phyloP scores from a whole-genome alignment of 345 rosid genomes.

The Eucalyptus pauciflora region DNA sequence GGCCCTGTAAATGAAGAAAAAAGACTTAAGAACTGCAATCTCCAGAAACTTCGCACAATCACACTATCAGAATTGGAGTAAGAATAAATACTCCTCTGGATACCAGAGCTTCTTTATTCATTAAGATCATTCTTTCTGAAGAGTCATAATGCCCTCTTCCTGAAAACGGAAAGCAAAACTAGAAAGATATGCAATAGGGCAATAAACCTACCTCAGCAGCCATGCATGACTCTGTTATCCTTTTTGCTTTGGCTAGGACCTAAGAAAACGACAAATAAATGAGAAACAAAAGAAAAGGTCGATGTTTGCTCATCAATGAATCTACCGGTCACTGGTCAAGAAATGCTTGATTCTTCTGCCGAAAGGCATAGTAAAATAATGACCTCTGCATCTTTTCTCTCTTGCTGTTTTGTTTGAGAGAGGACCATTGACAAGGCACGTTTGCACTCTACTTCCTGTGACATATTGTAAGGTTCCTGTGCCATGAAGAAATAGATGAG shows the following conservation, averaged over 20 bases:
- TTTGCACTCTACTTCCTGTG: conserved; percentile 83
- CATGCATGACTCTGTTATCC: conserved; percentile 57
- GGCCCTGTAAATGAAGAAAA: conserved; percentile 29
- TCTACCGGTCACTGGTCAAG: not conserved
- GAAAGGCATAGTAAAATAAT: not conserved
- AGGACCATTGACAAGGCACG: conserved; percentile 91
- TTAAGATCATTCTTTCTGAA: not conserved
- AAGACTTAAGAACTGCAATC: not conserved
- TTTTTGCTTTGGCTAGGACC: conserved; percentile 88
- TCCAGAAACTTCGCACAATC: not conserved
- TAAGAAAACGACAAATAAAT: conserved; percentile 6
- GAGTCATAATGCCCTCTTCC: not conserved
- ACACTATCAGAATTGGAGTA: not conserved
- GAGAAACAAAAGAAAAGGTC: not conserved
- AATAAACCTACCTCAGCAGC: conserved; percentile 53
- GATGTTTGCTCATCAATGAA: not conserved
- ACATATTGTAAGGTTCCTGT: conserved; percentile 69
- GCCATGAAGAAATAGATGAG: not conserved
- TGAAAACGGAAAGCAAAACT: not conserved
- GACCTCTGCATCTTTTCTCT: conserved; percentile 87
- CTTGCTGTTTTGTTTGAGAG: conserved; percentile 96
- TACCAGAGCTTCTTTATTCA: not conserved
- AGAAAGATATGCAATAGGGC: not conserved
- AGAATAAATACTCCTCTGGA: not conserved
- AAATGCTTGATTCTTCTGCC: not conserved